Conservation (phyloP, 441 rosid species). For the Erodium moschatum region DNA sequence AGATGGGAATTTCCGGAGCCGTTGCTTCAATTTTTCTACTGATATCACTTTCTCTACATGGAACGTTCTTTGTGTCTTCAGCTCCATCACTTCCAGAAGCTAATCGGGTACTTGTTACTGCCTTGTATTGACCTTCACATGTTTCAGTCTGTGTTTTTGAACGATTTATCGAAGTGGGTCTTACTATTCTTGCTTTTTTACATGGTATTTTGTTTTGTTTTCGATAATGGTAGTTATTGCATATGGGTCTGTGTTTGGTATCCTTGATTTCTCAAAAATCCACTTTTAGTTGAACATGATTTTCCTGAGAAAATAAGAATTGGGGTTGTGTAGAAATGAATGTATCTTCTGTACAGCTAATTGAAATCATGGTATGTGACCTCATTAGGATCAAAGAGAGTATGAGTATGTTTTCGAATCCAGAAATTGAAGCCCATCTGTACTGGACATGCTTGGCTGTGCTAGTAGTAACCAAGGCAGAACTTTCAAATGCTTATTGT, state of each 20-base stretch:
- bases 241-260: constrained; percentile 4
- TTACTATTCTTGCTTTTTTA: neutral
- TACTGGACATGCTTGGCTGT: neutral
- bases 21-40: constrained; percentile 13
- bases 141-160: neutral
- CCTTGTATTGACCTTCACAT: neutral
- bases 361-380: neutral
- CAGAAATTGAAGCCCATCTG: neutral
- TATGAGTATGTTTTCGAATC: neutral
- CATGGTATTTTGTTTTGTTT: too few relatives aligned
- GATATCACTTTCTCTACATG: neutral
- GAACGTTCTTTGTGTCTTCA: constrained; percentile 1
- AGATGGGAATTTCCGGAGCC: constrained; percentile 22
- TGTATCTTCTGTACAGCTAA: neutral
- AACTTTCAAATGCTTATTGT: neutral
- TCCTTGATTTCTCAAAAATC: neutral
- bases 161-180: constrained; percentile 1
- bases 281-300: neutral
- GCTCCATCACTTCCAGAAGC: neutral
- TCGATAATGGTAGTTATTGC: neutral
- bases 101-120: neutral
- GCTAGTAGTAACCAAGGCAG: neutral
- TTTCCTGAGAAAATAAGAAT: neutral
- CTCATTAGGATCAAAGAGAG: neutral
- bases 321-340: neutral